These are phyloP conservation scores for Bassia scoparia DNA, from an alignment of 148 eudicot species.

Conservation along the genomic window DNA sequence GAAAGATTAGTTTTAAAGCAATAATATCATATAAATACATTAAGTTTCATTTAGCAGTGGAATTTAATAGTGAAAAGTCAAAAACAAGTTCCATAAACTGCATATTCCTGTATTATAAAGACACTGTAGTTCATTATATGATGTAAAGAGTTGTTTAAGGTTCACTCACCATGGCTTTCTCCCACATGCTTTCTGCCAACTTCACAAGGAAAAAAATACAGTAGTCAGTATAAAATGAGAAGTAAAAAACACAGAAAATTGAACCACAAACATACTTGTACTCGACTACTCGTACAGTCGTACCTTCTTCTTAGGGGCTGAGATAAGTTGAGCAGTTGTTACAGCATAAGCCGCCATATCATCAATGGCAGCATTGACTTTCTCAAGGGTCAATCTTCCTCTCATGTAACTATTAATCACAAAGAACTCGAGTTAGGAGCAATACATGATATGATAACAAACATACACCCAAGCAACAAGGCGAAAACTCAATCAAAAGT, in stretches of 20 bases:
- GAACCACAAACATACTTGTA: constrained; percentile 11
- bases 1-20: constrained; percentile 7
- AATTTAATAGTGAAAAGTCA: neutral
- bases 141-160: constrained; percentile 1
- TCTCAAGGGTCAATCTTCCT: constrained; percentile 86
- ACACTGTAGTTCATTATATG: neutral
- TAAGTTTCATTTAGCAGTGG: neutral
- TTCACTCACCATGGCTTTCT: constrained; percentile 73
- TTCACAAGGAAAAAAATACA: constrained; percentile 35
- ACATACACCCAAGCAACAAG: neutral
- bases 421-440: constrained; percentile 13
- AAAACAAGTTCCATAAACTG: constrained; percentile 4
- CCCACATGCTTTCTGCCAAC: constrained; percentile 71
- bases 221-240: constrained; percentile 27
- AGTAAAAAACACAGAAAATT: constrained; percentile 7
- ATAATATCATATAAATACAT: neutral
- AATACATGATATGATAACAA: neutral
- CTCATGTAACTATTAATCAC: constrained; percentile 67
- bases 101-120: neutral
- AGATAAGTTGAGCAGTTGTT: constrained; percentile 70
- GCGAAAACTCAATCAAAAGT: neutral
- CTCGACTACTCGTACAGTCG: too few relatives aligned
- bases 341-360: constrained; percentile 91
- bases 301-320: constrained; percentile 94
- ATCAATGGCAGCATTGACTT: constrained; percentile 77